Conservation (phyloP, 2,329 filamentous ascomycete species). For the Colletotrichum ledebouriae region DNA sequence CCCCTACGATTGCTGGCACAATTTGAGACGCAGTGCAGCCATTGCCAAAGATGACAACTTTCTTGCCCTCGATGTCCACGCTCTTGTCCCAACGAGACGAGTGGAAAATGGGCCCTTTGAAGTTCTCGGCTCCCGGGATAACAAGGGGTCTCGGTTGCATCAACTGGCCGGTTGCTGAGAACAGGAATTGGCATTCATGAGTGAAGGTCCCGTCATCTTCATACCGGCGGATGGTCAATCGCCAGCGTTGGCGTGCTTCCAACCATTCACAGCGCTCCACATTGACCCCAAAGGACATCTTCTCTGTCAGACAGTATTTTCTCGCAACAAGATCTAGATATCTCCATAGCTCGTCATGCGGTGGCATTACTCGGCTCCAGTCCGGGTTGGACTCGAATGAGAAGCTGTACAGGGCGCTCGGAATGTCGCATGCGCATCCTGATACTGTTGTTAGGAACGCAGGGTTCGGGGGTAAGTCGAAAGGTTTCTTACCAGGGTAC, state of each 20-base stretch:
- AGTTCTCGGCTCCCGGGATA: slow-evolving; percentile 64
- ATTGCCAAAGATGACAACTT: slow-evolving; percentile 67
- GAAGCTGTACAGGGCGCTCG: slow-evolving; percentile 71
- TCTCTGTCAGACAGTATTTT: slow-evolving; percentile 56
- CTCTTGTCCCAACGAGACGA: slow-evolving; percentile 67
- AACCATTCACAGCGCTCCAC: slow-evolving; percentile 57
- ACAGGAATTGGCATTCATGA: slow-evolving; percentile 58
- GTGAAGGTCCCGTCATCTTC: slow-evolving; percentile 44
- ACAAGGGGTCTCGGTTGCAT: slow-evolving; percentile 52
- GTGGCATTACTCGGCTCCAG: slow-evolving; percentile 71
- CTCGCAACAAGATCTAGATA: slow-evolving; percentile 69
- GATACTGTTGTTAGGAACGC: not conserved
- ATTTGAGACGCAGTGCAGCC: slow-evolving; percentile 69
- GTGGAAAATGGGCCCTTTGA: slow-evolving; percentile 67
- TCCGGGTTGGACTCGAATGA: slow-evolving; percentile 71
- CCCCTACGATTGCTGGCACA: slow-evolving; percentile 57
- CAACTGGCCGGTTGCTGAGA: slow-evolving; percentile 52
- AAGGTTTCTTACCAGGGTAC: slow-evolving; percentile 63
- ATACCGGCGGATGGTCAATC: slow-evolving; percentile 48
- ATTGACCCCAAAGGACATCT: slow-evolving; percentile 55
- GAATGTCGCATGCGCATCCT: slow-evolving; percentile 68
- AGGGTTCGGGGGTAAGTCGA: too few relatives aligned
- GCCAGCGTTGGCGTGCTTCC: slow-evolving; percentile 52
- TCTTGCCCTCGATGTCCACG: slow-evolving; percentile 61
- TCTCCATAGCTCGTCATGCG: slow-evolving; percentile 66